Percentiles rank a stretch among this genome's conserved stretches.
Evolutionary conservation across 2,329 filamentous ascomycete species (phyloP).

Genomic region (Phaeosphaeria sp.): DNA sequence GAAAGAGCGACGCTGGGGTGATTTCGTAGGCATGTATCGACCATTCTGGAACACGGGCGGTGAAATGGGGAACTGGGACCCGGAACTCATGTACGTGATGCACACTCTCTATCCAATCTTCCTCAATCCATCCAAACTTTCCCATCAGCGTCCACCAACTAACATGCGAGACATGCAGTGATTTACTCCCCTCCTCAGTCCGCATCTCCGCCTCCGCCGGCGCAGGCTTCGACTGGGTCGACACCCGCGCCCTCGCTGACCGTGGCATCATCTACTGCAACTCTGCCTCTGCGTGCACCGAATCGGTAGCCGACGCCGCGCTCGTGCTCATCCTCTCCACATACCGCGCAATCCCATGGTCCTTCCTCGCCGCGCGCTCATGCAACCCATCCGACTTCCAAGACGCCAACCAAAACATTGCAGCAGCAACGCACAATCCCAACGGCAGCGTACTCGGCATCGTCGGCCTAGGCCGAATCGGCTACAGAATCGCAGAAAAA

Average conservation of each 20-base stretch:
- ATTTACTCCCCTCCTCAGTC: constrained; percentile 57
- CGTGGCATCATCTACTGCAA: constrained; percentile 76
- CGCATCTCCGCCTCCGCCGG: constrained; percentile 66
- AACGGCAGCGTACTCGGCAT: constrained; percentile 67
- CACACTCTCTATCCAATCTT: too few relatives aligned
- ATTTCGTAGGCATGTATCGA: constrained; percentile 58
- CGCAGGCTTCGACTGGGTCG: constrained; percentile 69
- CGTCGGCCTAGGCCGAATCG: constrained; percentile 70
- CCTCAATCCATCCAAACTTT: too few relatives aligned
- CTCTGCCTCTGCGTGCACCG: constrained; percentile 71
- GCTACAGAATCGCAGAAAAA: constrained; percentile 62
- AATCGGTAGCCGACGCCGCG: constrained; percentile 75
- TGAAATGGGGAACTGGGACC: constrained; percentile 70
- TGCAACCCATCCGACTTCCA: constrained; percentile 56
- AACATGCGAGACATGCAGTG: constrained; percentile 10
- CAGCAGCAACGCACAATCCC: constrained; percentile 68
- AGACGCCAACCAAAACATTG: constrained; percentile 66
- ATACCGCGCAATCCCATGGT: constrained; percentile 73
- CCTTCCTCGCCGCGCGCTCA: constrained; percentile 61
- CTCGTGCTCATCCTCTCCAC: constrained; percentile 72
- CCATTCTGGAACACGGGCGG: constrained; percentile 70
- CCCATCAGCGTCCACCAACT: too few relatives aligned
- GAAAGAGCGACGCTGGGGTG: constrained; percentile 48
- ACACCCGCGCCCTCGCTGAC: constrained; percentile 65
- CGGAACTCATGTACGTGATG: constrained; percentile 58